Evolutionary conservation across 2,329 filamentous ascomycete species (phyloP).

Genomic region (Penicillium decumbens): DNA sequence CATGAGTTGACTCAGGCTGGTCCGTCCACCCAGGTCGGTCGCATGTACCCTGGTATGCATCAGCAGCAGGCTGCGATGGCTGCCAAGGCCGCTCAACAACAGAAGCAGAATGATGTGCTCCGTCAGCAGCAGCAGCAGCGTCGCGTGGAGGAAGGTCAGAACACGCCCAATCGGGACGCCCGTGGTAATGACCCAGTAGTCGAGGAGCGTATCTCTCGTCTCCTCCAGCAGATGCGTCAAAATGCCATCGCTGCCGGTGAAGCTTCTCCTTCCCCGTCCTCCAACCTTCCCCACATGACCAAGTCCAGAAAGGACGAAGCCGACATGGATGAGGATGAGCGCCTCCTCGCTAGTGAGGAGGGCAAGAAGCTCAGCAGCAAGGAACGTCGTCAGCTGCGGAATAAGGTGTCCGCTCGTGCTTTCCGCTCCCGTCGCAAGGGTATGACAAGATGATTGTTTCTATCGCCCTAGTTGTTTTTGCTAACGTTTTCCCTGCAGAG

Average conservation of each 20-base stretch:
- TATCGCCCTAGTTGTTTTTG: neutral
- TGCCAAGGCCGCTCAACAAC: constrained; percentile 65
- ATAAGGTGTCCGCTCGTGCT: constrained; percentile 96
- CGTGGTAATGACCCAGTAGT: constrained; percentile 61
- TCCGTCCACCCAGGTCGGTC: constrained; percentile 57
- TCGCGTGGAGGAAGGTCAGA: constrained; percentile 28
- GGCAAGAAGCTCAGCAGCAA: constrained; percentile 99
- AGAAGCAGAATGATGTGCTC: constrained; percentile 56
- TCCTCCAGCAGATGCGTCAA: constrained; percentile 86
- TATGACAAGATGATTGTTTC: constrained; percentile 45
- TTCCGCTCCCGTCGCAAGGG: constrained; percentile 98
- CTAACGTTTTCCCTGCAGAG: constrained; percentile 55
- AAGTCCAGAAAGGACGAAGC: constrained; percentile 88
- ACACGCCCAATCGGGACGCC: constrained; percentile 31
- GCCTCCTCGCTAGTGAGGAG: constrained; percentile 88
- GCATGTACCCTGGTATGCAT: constrained; percentile 91
- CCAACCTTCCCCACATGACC: constrained; percentile 61
- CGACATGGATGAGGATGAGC: constrained; percentile 97
- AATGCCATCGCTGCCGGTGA: constrained; percentile 57
- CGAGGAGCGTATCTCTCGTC: constrained; percentile 89
- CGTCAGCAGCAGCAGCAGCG: constrained; percentile 54
- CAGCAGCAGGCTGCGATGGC: constrained; percentile 74
- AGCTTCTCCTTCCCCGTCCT: constrained; percentile 37
- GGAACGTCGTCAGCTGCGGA: constrained; percentile 91
- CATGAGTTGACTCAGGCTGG: constrained; percentile 55